A percentile compares a stretch with the other conserved stretches of the same genome.
Conservation (phyloP, 441 rosid genomes). For the Erysimum cheiri region DNA sequence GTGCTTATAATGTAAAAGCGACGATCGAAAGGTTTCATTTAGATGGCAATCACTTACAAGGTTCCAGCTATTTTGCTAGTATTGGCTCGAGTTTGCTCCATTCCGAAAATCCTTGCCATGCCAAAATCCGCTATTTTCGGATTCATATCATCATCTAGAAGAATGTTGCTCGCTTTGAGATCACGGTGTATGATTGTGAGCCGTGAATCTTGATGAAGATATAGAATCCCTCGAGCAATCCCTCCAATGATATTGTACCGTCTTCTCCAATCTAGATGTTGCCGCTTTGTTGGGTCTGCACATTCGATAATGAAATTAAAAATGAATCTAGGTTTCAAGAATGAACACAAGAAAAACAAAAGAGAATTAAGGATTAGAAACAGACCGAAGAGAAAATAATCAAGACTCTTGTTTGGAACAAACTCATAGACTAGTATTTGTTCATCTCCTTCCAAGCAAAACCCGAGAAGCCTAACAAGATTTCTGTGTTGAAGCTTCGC, state of each 20-base stretch:
- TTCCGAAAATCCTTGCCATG: constrained; percentile 49
- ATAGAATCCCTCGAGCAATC: constrained; percentile 58
- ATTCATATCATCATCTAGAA: constrained; percentile 37
- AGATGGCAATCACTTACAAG: constrained; percentile 45
- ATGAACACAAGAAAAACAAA: background rate
- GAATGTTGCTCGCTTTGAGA: constrained; percentile 38
- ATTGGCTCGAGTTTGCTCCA: constrained; percentile 46
- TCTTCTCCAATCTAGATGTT: constrained; percentile 26
- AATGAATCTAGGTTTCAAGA: background rate
- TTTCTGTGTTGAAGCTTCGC: constrained; percentile 23
- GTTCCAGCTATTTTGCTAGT: constrained; percentile 57
- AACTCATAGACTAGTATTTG: constrained; percentile 53
- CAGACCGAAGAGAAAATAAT: constrained; percentile 49
- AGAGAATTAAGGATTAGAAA: background rate
- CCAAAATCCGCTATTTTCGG: constrained; percentile 45
- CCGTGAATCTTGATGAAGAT: constrained; percentile 61
- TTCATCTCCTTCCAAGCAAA: constrained; percentile 49
- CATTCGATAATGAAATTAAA: background rate
- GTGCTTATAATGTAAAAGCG: too few relatives aligned
- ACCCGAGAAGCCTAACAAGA: constrained; percentile 50
- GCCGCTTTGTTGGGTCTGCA: constrained; percentile 40
- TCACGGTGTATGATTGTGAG: constrained; percentile 44
- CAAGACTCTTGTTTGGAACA: constrained; percentile 56
- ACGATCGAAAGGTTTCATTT: background rate
- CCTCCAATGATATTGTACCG: constrained; percentile 52